Percentiles rank a stretch among this genome's conserved stretches.
phyloP scores from a whole-genome alignment of 371 early-diverging fungal species.

The Mortierella sp. region DNA sequence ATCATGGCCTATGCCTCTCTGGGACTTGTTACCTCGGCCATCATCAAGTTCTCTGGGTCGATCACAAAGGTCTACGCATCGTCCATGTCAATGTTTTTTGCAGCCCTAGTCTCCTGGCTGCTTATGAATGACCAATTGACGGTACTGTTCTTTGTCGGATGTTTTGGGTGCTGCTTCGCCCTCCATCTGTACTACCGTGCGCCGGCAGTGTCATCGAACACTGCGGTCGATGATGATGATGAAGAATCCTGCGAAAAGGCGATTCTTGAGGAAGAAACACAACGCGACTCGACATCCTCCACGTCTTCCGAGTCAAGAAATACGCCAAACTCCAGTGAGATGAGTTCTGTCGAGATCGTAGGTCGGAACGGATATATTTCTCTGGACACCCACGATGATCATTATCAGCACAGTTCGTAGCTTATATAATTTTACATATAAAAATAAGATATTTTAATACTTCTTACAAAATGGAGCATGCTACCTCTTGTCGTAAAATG shows the following conservation, averaged over 20 bases:
- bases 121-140: slow-evolving; percentile 46
- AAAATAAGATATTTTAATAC: background rate
- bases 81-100: slow-evolving; percentile 59
- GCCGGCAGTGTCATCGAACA: background rate
- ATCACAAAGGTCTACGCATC: slow-evolving; percentile 58
- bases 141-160: slow-evolving; percentile 47
- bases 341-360: slow-evolving; percentile 29
- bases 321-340: background rate
- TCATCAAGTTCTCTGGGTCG: slow-evolving; percentile 58
- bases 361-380: slow-evolving; percentile 38
- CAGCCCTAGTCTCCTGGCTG: slow-evolving; percentile 52
- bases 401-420: background rate
- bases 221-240: background rate
- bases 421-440: no score
- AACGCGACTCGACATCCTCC: slow-evolving; percentile 10
- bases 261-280: background rate
- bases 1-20: slow-evolving; percentile 47
- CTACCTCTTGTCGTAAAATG: no score
- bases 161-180: slow-evolving; percentile 53
- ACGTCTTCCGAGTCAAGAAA: slow-evolving; percentile 11
- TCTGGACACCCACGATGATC: slow-evolving; percentile 20
- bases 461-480: no score
- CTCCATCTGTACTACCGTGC: slow-evolving; percentile 49
- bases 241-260: background rate
- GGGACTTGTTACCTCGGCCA: slow-evolving; percentile 57